phyloP scores from a whole-genome alignment of 2,329 filamentous ascomycete genomes.

The Monilinia vaccinii-corymbosi region DNA sequence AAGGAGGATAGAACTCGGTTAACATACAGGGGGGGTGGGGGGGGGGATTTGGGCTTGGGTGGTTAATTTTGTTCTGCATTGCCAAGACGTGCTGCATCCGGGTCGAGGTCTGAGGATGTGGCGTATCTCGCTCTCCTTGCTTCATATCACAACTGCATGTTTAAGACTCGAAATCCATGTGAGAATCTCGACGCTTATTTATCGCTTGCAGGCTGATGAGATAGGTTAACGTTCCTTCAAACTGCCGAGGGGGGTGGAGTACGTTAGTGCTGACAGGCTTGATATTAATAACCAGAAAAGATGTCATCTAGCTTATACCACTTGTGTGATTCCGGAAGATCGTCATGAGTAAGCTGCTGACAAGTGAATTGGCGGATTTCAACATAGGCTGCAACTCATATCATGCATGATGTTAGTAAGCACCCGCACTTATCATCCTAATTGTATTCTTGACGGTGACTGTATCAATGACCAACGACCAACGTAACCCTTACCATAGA shows the following conservation, averaged over 20 bases:
- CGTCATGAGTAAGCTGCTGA: conserved; percentile 5
- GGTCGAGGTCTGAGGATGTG: not conserved
- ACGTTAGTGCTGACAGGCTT: not conserved
- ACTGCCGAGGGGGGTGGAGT: not conserved
- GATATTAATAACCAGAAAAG: not conserved
- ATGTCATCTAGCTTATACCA: not conserved
- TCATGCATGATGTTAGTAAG: not conserved
- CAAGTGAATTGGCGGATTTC: not conserved
- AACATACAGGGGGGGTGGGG: not conserved
- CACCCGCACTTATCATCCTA: not conserved
- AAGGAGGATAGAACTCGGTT: not conserved
- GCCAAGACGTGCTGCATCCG: not conserved
- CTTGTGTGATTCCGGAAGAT: not conserved
- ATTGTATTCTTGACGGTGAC: not conserved
- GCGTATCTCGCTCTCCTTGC: not conserved
- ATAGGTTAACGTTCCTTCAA: not conserved
- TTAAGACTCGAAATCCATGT: not conserved
- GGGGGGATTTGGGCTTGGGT: not conserved
- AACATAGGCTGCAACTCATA: not conserved
- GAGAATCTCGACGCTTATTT: not conserved
- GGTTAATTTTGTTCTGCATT: not conserved
- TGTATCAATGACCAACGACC: not conserved
- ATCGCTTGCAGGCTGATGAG: not conserved
- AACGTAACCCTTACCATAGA: too few species aligned
- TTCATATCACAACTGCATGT: not conserved